Conservation (phyloP, 2,329 filamentous ascomycete species). For the Elsinoe australis region DNA sequence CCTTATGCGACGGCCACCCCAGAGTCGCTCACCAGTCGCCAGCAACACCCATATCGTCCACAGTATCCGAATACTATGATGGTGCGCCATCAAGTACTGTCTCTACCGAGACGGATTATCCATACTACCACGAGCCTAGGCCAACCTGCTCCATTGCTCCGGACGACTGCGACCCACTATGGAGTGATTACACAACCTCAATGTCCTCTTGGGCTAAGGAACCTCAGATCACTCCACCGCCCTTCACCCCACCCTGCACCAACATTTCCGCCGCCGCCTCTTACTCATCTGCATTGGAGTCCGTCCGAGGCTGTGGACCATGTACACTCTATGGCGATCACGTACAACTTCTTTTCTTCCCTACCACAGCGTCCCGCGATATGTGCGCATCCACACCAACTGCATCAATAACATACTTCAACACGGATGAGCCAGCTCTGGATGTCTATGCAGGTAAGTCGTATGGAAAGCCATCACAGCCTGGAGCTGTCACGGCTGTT, state of each 20-base stretch:
- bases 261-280: constrained; percentile 20
- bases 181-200: too few species aligned
- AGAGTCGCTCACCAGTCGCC: too few species aligned
- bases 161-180: too few species aligned
- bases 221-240: too few species aligned
- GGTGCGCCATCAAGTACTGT: too few species aligned
- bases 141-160: too few species aligned
- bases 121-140: too few species aligned
- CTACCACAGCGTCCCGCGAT: constrained; percentile 24
- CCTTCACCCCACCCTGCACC: constrained; percentile 24
- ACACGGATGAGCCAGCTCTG: constrained; percentile 21
- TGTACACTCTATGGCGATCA: constrained; percentile 28
- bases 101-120: too few species aligned
- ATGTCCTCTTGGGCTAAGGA: too few species aligned
- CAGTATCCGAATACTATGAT: too few species aligned
- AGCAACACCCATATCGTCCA: too few species aligned
- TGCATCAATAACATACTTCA: constrained; percentile 24
- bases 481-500: constrained; percentile 19
- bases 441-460: constrained; percentile 23
- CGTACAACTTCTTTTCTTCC: constrained; percentile 28
- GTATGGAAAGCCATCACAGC: constrained; percentile 11
- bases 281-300: constrained; percentile 16
- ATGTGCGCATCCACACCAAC: constrained; percentile 27
- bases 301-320: constrained; percentile 25
- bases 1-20: too few species aligned